Base-by-base conservation (phyloP, 345 rosid genomes). In the Rhizophora mangle region DNA sequence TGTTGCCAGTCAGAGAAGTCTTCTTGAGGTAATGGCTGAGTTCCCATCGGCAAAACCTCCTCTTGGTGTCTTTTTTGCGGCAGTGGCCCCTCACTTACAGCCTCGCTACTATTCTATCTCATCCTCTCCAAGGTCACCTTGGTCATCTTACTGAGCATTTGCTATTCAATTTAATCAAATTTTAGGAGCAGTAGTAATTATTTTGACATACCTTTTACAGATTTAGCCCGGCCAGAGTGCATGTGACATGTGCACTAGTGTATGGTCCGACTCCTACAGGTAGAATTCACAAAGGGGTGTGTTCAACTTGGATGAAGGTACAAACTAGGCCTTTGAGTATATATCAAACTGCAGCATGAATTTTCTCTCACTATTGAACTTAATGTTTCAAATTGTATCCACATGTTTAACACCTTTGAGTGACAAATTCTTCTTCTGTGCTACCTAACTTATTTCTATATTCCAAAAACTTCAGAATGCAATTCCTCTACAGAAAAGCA, bases 291-390 rank as follows among this genome's bases (percentile, higher is more conserved):
- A 71, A 56, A 71, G 80, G 80, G 62, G 62, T 76, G 69, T 71
- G 80, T 54, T 76, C 80, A 62, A 71, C 80, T n/a, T 76, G 80
- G 80, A 76, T 76, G 76, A 71, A 76, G 76, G 80, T 76, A 61
- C 8, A 19, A 30, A 53, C 20, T 32, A 6, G 27, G 26, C 36
- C 37, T 51, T 20, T 37, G 3, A 43, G 37, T 55, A 64, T 39
- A 36, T 13, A 27, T 63, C 21, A 21, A 19, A 43, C 21, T 46
- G 43, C 21, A 9, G 21, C 8, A 21, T 22, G 10, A 2, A 24
- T 3, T 55, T n/a, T 6, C 51, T 49, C 29, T 30, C 26, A 43
- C 3, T 64, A 63, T 26, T 46, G 29, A 24, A 8, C 4, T 63
- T 60, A 20, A 26, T 19, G 26, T 60, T 53, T 36, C 55, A 18